Evolutionary conservation across 257 asterid genomes (phyloP).

Genomic region (Phtheirospermum japonicum): DNA sequence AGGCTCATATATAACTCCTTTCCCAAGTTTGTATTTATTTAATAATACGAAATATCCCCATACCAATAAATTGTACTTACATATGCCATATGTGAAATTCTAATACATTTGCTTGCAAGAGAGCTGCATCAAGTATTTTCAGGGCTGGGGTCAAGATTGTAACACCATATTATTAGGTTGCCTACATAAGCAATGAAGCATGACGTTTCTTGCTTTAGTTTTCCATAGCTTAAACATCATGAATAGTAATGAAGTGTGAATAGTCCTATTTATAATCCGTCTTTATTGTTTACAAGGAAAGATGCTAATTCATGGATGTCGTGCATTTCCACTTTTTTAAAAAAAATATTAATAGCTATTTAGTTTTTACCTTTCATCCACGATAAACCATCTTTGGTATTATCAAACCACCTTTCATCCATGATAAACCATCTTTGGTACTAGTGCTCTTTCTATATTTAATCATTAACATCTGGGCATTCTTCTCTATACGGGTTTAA

Average conservation of each 20-base stretch:
- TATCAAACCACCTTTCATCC: slow-evolving; percentile 14
- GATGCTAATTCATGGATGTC: slow-evolving; percentile 7
- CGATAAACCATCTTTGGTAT: neutral
- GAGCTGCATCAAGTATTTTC: neutral
- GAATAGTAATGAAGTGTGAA: neutral
- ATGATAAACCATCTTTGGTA: no score
- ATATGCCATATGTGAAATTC: neutral
- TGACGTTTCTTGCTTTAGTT: neutral
- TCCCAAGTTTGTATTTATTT: neutral
- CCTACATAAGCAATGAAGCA: neutral
- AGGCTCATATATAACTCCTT: neutral
- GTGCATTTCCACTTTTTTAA: neutral
- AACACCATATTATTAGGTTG: neutral
- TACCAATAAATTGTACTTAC: neutral
- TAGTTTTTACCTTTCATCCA: neutral
- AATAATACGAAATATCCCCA: neutral
- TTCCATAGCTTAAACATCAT: neutral
- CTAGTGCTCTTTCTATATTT: neutral
- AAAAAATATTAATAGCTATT: neutral
- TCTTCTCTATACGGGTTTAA: neutral
- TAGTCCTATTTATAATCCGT: neutral
- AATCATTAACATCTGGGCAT: neutral
- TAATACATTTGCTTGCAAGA: neutral
- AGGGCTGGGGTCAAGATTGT: neutral
- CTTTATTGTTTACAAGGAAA: neutral